Conservation (phyloP, 371 early-diverging fungal species). For the Choanephora cucurbitarum region DNA sequence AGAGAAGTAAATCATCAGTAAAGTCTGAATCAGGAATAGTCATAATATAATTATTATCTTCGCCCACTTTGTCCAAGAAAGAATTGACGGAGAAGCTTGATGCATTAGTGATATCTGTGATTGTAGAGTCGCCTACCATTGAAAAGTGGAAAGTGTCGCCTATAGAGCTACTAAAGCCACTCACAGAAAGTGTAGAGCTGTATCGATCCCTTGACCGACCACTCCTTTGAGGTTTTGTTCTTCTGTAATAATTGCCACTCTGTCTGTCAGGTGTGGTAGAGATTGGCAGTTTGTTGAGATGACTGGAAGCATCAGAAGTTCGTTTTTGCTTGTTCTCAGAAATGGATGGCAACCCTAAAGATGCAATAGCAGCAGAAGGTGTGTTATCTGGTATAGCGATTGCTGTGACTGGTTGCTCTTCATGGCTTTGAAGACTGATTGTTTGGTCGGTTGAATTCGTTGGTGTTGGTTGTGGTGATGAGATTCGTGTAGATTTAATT, state of each 20-base stretch:
- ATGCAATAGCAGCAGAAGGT: background rate
- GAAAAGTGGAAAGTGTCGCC: constrained; percentile 23
- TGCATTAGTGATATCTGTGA: constrained; percentile 25
- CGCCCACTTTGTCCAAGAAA: constrained; percentile 14
- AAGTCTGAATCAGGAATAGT: constrained; percentile 16
- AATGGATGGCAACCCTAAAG: background rate
- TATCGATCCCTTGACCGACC: constrained; percentile 9
- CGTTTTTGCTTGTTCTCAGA: constrained; percentile 12
- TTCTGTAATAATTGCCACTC: background rate
- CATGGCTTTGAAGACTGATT: background rate
- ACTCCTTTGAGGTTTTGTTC: constrained; percentile 2
- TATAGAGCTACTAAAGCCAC: constrained; percentile 15
- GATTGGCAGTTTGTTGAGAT: constrained; percentile 4
- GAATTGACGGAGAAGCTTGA: constrained; percentile 24
- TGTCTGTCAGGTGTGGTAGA: background rate
- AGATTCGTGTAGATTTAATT: background rate
- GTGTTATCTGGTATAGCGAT: background rate
- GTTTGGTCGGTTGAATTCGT: background rate
- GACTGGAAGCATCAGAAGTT: constrained; percentile 4
- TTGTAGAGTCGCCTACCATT: constrained; percentile 19
- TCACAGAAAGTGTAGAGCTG: constrained; percentile 14
- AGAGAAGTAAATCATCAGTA: background rate
- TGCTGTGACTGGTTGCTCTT: background rate
- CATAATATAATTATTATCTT: constrained; percentile 26
- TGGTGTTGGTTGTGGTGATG: constrained; percentile 2